These are phyloP conservation scores for Yarrowia yakushimensis DNA, from an alignment of 805 yeast species.

Conservation along the genomic window DNA sequence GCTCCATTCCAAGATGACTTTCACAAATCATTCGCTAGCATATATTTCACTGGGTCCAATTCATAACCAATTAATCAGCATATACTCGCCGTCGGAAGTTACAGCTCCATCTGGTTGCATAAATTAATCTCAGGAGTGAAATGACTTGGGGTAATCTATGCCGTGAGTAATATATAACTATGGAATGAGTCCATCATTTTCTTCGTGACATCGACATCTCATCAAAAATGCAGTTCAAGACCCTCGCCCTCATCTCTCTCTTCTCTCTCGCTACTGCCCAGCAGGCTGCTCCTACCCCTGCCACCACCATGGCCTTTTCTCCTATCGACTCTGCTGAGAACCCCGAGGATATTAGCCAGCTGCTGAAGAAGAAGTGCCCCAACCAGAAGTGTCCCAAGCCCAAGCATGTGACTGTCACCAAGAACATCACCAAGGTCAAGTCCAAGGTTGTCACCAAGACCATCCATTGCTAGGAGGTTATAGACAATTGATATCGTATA, in stretches of 20 bases:
- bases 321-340: neutral
- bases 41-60: neutral
- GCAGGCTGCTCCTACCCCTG: neutral
- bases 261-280: neutral
- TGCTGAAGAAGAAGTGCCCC: neutral
- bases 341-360: neutral
- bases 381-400: neutral
- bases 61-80: no score
- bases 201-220: no score
- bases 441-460: neutral
- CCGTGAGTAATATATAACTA: neutral
- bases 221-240: neutral
- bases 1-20: no score
- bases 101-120: no score
- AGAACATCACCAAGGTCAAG: slow-evolving; percentile 5
- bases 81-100: no score
- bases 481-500: no score
- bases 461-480: neutral
- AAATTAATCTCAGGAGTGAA: no score
- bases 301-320: neutral
- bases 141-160: neutral
- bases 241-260: neutral
- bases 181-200: no score
- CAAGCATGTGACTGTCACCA: neutral
- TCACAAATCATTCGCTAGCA: no score